These are phyloP conservation scores for Lumnitzera littorea DNA, from an alignment of 345 rosid genomes.

Conservation along the genomic window DNA sequence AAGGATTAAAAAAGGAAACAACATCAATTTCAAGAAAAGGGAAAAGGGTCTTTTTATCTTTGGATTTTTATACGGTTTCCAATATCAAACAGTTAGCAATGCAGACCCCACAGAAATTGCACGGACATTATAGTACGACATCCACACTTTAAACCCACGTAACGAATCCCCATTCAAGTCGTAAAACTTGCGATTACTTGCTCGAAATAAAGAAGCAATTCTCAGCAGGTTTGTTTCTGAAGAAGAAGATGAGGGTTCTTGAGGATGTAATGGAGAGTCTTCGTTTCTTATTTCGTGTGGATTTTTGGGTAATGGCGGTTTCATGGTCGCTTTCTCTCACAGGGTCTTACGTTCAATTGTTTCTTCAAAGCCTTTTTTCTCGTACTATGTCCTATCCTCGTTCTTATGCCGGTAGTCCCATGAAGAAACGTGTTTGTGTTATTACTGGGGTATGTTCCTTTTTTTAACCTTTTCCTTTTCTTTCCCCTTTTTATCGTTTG, in stretches of 20 bases:
- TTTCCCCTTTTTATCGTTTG: neutral
- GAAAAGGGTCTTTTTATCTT: too few relatives aligned
- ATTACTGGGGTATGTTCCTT: constrained; percentile 60
- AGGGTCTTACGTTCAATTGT: constrained; percentile 46
- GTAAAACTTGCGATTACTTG: too few relatives aligned
- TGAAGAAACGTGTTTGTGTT: constrained; percentile 47
- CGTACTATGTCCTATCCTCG: constrained; percentile 22
- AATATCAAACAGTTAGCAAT: too few relatives aligned
- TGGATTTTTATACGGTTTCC: too few relatives aligned
- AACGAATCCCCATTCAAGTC: too few relatives aligned
- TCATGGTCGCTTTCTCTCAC: constrained; percentile 53
- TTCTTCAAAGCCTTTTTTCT: constrained; percentile 24
- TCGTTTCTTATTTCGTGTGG: constrained; percentile 29
- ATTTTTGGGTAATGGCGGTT: constrained; percentile 77
- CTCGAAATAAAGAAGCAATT: too few relatives aligned
- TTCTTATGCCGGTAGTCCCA: constrained; percentile 9
- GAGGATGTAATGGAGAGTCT: constrained; percentile 31
- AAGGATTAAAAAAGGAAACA: too few relatives aligned
- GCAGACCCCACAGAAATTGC: too few relatives aligned
- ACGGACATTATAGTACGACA: too few relatives aligned
- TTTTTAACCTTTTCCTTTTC: neutral
- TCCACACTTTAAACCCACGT: too few relatives aligned
- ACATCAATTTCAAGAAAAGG: too few relatives aligned
- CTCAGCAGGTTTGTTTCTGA: neutral
- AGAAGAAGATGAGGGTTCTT: constrained; percentile 9